A percentile compares a stretch with the other conserved stretches of the same genome.
phyloP scores from a whole-genome alignment of 2,329 filamentous ascomycete genomes.

The Cryphonectria carpinicola region DNA sequence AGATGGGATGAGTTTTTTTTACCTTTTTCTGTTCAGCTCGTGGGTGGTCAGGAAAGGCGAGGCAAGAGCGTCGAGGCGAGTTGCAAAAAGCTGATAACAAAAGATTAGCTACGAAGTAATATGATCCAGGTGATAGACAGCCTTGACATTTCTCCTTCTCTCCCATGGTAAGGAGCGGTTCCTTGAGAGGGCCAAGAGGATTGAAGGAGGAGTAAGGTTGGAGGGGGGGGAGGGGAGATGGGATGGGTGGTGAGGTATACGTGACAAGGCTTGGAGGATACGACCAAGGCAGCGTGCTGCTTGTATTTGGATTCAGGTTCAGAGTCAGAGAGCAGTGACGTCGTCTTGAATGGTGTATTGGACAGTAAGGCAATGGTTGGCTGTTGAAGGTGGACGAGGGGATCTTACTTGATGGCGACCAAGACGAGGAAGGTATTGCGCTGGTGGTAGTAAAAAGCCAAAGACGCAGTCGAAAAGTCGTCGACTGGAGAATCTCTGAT shows the following conservation, averaged over 20 bases:
- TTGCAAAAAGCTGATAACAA: background rate
- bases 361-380: background rate
- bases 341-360: background rate
- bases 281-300: background rate
- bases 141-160: background rate
- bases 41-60: background rate
- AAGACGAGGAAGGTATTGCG: background rate
- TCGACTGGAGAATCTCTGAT: background rate
- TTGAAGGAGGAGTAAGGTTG: background rate
- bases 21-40: background rate
- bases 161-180: too few species aligned
- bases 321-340: background rate
- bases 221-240: too few species aligned
- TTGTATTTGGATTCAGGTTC: background rate
- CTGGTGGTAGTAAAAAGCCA: background rate
- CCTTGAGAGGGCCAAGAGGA: background rate
- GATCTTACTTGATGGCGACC: background rate
- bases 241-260: background rate
- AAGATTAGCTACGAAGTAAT: background rate
- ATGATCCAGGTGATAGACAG: background rate
- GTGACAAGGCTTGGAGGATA: background rate
- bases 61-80: background rate
- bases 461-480: background rate
- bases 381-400: background rate
- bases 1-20: background rate